Base-by-base conservation (phyloP, 139 green algal species). In the Micractinium sp. region DNA sequence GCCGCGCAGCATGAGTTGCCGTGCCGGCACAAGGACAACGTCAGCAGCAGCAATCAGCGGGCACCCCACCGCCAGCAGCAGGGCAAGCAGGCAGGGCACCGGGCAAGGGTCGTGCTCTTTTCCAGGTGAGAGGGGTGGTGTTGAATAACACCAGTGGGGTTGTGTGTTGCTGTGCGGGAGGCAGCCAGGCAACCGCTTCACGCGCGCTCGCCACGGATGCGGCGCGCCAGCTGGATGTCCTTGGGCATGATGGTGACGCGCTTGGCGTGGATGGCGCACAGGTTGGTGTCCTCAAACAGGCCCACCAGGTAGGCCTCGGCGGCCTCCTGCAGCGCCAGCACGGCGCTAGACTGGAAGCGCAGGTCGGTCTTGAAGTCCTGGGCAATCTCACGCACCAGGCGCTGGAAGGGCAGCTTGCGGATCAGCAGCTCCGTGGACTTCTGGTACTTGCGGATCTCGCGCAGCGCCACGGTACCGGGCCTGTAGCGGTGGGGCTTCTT, bases 281-380 rank as follows among this genome's bases (percentile, higher is more conserved):
- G 92, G 94, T 99, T 99, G 91, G 97, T 99, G 95, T 99, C 97
- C 95, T 99, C 97, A 78, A 99, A 99, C 90, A 99, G 94, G 88
- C 97, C 97, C 56, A 99, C 97, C 92, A 99, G 94, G 95, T 98
- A 99, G 66, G 97, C 97, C 95, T 99, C 97, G 84, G 97, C 95
- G 53, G 97, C 97, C 94, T 99, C 97, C 94, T 99, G 97, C 77
- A 99, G 95, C 31, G 96, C 98, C 85, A 99, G 94, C 61, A 99
- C 96, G 31, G 98, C 98, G 61, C 94, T 96, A 89, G 90, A 94
- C 95, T 99, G 98, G 96, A 99, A 99, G 89, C 98, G 95, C 93
- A 99, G 95, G 96, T 99, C 98, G 76, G 97, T 99, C 96, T 99
- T 99, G 97, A 99, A 99, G 95, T 99, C 98, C 95, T 99, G 97